These are phyloP conservation scores for Podaxis pistillaris DNA, from an alignment of 768 basidiomycete genomes.

Conservation along the genomic window DNA sequence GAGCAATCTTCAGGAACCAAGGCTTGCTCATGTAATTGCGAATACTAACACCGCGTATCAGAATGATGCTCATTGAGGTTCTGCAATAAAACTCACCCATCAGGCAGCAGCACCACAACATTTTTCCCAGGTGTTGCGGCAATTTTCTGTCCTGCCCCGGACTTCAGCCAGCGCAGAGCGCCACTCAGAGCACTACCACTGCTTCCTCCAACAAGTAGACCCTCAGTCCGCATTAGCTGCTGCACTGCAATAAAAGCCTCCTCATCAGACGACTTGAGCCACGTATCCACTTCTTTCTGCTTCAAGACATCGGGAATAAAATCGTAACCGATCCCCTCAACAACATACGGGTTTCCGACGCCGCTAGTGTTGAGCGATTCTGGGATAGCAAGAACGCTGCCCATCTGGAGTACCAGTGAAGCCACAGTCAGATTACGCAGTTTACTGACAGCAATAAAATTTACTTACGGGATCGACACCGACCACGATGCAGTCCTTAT, in stretches of 20 bases:
- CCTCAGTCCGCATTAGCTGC: constrained; percentile 78
- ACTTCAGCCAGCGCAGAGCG: constrained; percentile 74
- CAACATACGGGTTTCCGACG: constrained; percentile 57
- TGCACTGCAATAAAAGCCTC: constrained; percentile 78
- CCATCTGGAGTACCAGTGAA: constrained; percentile 49
- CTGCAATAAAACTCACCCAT: constrained; percentile 61
- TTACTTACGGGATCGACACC: constrained; percentile 83
- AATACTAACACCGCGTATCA: constrained; percentile 46
- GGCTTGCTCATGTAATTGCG: constrained; percentile 94
- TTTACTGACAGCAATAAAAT: not conserved
- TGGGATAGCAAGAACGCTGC: constrained; percentile 83
- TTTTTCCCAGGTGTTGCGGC: constrained; percentile 74
- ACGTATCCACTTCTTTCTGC: constrained; percentile 57
- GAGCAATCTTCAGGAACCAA: constrained; percentile 80
- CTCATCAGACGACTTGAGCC: constrained; percentile 85
- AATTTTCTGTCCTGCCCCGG: constrained; percentile 58
- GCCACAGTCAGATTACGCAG: not conserved
- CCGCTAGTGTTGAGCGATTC: constrained; percentile 56
- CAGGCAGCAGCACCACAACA: constrained; percentile 86
- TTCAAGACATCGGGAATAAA: constrained; percentile 85
- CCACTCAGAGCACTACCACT: constrained; percentile 85
- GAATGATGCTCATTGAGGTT: constrained; percentile 6
- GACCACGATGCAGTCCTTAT: constrained; percentile 70
- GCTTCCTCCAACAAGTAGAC: constrained; percentile 90
- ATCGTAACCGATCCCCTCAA: constrained; percentile 98